Base-by-base conservation (phyloP, 2,329 filamentous ascomycete species). In the Cercospora citrullina region DNA sequence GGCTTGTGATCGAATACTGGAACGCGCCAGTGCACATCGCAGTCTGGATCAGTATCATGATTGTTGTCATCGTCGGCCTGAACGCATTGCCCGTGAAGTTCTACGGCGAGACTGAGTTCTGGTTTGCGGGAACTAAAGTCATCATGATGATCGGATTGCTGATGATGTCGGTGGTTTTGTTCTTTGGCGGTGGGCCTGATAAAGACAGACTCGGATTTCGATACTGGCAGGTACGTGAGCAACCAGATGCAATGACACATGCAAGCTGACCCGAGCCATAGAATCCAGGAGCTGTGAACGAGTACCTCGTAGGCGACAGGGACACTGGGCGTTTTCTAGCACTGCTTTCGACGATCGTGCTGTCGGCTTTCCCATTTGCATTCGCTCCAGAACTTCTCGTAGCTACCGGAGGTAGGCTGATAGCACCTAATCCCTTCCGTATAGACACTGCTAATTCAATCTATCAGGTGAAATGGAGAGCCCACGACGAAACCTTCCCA, bases 401-500 rank as follows among this genome's bases (percentile, higher is more conserved):
- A 42, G 85, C 86, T 30, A 75, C 75, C 21, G 72, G 65, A 83
- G 61, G 61, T 59, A 9, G 4, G 55, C 36, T 7, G 5, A 9
- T 2, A n/a, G 16, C 36, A 42, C 14, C 5, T 2, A 12, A 4
- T 1, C 26, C 26, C 26, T 26, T 26, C 26, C 26, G 26, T 26
- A 26, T 8, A n/a, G 33, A 42, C 36, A n/a, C 7, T 59, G 14
- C 55, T 33, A 14, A 31, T 28, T n/a, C 21, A 4, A 86, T 86
- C 10, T 87, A 89, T 4, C n/a, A 59, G 87, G 86, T 10, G 87
- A 89, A 72, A 87, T 87, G 81, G 79, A 85, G 69, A 84, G 79
- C 10, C 87, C 85, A 1, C 82, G 86, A n/a, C 81, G 83, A 51
- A 88, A 88, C 70, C 80, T 90, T 6, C 87, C 87, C 16, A 85